These are phyloP conservation scores for Eimeria maxima DNA, from an alignment of 169 alveolate genomes.

Conservation along the genomic window DNA sequence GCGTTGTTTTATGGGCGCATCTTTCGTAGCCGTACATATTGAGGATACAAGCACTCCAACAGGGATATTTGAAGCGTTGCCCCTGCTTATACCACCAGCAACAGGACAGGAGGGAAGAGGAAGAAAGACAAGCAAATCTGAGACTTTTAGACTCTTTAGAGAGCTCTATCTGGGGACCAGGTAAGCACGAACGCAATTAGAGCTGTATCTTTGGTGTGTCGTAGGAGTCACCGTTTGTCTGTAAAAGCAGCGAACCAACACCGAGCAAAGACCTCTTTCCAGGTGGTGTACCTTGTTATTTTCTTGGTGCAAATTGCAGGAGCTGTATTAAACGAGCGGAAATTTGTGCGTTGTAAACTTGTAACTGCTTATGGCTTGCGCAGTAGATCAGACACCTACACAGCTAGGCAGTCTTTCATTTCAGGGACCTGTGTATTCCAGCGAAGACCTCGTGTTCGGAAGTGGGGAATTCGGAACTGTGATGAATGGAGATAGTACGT, in stretches of 20 bases:
- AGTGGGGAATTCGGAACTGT: neutral
- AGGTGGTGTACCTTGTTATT: too few relatives aligned
- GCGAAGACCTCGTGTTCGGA: neutral
- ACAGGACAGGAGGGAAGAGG: conserved; percentile 40
- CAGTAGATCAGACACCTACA: conserved; percentile 16
- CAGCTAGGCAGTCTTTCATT: neutral
- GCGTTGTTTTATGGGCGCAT: neutral
- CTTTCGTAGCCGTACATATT: conserved; percentile 36
- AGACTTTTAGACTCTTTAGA: conserved; percentile 20
- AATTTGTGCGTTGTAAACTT: neutral
- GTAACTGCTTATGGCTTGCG: conserved; percentile 2
- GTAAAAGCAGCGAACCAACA: too few relatives aligned
- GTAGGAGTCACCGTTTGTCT: neutral
- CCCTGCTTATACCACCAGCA: conserved; percentile 51
- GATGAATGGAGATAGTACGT: neutral
- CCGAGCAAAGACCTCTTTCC: too few relatives aligned
- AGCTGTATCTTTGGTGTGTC: neutral
- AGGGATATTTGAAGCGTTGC: conserved; percentile 60
- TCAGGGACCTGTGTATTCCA: conserved; percentile 4
- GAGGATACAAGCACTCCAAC: conserved; percentile 43
- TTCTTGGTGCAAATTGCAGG: too few relatives aligned
- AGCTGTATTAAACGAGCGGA: neutral
- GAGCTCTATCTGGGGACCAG: conserved; percentile 55
- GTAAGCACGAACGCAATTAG: neutral
- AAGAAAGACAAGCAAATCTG: conserved; percentile 24